These are phyloP conservation scores for Abelmoschus esculentus DNA, from an alignment of 345 rosid genomes.

Conservation along the genomic window DNA sequence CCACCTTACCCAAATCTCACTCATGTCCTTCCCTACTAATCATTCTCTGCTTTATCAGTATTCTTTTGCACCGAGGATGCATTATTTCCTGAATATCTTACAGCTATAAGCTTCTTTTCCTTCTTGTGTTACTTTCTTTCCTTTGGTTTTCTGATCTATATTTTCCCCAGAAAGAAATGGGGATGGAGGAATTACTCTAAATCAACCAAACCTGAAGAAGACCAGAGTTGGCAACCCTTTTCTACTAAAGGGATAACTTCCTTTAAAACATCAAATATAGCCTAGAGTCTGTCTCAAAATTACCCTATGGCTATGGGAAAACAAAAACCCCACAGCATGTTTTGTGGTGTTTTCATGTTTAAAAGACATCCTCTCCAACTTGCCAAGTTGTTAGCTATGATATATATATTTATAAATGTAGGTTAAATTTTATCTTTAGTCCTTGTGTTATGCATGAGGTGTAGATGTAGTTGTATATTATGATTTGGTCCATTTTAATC, in stretches of 20 bases:
- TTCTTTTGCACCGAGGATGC: background rate
- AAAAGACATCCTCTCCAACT: constrained; percentile 1
- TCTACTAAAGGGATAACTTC: background rate
- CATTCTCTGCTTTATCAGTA: background rate
- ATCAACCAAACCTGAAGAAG: constrained; percentile 6
- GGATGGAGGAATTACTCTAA: background rate
- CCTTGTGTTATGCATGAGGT: too few species aligned
- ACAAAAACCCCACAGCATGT: background rate
- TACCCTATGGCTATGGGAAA: background rate
- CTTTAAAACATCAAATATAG: constrained; percentile 3
- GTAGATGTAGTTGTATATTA: too few species aligned
- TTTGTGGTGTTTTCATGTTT: background rate
- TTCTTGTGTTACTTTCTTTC: background rate
- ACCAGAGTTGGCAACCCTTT: background rate
- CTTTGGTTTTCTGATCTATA: background rate
- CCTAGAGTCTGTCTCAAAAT: background rate
- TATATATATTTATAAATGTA: too few species aligned
- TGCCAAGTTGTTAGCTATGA: constrained; percentile 2
- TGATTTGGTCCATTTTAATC: too few species aligned
- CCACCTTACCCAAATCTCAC: constrained; percentile 27
- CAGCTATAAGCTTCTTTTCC: background rate
- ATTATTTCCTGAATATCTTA: background rate
- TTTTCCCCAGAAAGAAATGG: background rate
- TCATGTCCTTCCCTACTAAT: constrained; percentile 18
- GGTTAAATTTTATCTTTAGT: too few species aligned